phyloP scores from a whole-genome alignment of 331 rosid genomes.

The Prunus yedoensis region DNA sequence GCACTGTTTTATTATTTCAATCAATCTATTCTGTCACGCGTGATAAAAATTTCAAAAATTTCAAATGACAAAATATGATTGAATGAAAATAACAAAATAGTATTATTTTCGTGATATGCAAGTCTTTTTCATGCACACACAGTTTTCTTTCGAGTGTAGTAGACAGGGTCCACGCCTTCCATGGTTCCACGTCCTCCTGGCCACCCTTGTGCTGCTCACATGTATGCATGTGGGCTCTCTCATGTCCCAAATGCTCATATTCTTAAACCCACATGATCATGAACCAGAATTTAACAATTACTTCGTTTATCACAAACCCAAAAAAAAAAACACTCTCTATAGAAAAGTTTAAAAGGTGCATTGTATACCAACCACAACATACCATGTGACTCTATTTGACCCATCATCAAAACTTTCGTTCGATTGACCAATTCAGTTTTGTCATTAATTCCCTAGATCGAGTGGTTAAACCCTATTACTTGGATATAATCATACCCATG shows the following conservation, averaged over 20 bases:
- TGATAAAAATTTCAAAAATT: no score
- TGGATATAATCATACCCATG: neutral
- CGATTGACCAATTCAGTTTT: conserved; percentile 46
- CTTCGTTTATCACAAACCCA: neutral
- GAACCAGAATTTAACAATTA: conserved; percentile 16
- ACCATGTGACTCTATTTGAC: conserved; percentile 67
- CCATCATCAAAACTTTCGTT: conserved; percentile 26
- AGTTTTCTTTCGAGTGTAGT: conserved; percentile 5
- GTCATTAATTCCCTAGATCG: neutral
- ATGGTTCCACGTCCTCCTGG: conserved; percentile 26
- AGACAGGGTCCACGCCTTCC: conserved; percentile 30
- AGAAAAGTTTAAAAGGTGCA: neutral
- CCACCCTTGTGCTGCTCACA: conserved; percentile 49
- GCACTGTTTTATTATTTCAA: no score
- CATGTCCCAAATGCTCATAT: conserved; percentile 19
- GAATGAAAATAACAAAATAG: no score
- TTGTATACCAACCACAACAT: conserved; percentile 44
- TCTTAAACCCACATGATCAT: conserved; percentile 42
- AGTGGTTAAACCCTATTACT: neutral
- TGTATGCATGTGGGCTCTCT: conserved; percentile 51
- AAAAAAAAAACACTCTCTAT: neutral
- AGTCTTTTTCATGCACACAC: no score
- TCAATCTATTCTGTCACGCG: rapidly evolving
- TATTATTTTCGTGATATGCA: no score
- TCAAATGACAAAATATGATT: no score